Evolutionary conservation across 768 basidiomycete genomes (phyloP).

Genomic region (Daedaleopsis sinensis): DNA sequence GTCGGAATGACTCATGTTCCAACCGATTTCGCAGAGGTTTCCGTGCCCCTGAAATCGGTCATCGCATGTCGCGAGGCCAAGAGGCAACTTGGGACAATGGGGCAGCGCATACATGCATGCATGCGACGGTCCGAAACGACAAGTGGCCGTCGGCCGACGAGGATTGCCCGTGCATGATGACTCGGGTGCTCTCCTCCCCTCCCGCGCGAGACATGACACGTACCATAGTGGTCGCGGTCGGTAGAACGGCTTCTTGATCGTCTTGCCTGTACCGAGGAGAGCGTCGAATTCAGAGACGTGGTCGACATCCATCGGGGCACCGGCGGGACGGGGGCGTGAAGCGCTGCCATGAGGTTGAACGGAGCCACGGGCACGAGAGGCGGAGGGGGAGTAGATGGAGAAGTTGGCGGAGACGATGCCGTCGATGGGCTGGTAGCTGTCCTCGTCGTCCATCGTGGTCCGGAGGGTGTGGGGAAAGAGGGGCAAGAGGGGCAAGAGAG

Average conservation of each 20-base stretch:
- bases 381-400: conserved; percentile 26
- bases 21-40: no score
- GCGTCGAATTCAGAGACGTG: conserved; percentile 34
- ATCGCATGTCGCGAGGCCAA: no score
- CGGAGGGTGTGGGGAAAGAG: conserved; percentile 11
- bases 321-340: not conserved
- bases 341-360: not conserved
- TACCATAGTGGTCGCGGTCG: conserved; percentile 53
- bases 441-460: conserved; percentile 16
- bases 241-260: conserved; percentile 49
- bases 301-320: not conserved
- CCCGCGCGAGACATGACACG: not conserved
- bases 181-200: no score
- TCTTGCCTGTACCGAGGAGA: conserved; percentile 30
- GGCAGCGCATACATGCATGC: no score
- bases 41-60: no score
- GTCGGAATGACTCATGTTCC: no score
- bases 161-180: not conserved
- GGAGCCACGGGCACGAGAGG: conserved; percentile 19
- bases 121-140: not conserved
- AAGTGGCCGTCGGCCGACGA: not conserved
- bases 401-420: conserved; percentile 28
- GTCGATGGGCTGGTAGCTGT: conserved; percentile 27
- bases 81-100: not conserved
- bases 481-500: not conserved